phyloP scores from a whole-genome alignment of 805 yeast genomes.

The Candida dajiaensis region DNA sequence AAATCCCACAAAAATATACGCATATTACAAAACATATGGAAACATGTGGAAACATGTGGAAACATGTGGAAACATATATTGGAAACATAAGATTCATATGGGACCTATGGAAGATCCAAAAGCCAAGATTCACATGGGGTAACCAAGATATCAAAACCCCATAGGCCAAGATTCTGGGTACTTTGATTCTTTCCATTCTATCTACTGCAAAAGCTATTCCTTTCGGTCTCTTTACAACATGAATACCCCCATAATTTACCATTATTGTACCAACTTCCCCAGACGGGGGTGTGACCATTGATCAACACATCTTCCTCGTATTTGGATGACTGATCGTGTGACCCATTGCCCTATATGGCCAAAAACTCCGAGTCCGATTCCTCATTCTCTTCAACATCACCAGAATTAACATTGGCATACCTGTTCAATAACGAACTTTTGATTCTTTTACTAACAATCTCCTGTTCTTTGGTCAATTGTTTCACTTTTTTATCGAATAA shows the following conservation, averaged over 20 bases:
- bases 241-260: conserved; percentile 41
- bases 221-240: conserved; percentile 33
- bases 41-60: no score
- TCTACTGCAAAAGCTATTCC: conserved; percentile 27
- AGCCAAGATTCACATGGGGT: no score
- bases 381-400: neutral
- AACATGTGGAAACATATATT: no score
- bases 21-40: no score
- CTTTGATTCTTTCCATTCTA: neutral
- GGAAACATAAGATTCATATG: no score
- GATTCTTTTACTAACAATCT: conserved; percentile 24
- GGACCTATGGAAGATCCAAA: no score
- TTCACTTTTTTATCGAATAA: conserved; percentile 33
- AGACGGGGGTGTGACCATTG: conserved; percentile 35
- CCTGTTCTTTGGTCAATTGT: conserved; percentile 26
- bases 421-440: conserved; percentile 29
- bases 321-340: conserved; percentile 12
- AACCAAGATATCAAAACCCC: no score
- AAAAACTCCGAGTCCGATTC: neutral
- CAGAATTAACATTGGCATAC: conserved; percentile 32
- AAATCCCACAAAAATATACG: no score
- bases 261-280: conserved; percentile 38
- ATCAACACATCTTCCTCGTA: conserved; percentile 33
- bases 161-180: no score
- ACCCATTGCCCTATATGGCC: no score